phyloP scores from a whole-genome alignment of 805 yeast genomes.

The Ogataea chonburiensis region DNA sequence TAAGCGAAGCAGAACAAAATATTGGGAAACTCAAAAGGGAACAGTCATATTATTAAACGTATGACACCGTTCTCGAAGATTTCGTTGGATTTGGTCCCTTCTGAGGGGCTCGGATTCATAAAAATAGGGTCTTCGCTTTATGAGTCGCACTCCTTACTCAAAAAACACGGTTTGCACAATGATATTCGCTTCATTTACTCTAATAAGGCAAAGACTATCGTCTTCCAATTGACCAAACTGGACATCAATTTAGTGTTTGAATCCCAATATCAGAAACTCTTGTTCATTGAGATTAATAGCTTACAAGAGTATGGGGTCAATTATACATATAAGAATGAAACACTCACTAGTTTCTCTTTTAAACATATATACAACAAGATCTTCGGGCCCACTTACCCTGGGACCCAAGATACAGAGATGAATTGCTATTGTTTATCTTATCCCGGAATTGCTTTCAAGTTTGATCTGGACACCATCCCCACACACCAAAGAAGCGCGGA shows the following conservation, averaged over 20 bases:
- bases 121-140: slow-evolving; percentile 28
- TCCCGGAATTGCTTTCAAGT: slow-evolving; percentile 56
- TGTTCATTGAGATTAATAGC: slow-evolving; percentile 28
- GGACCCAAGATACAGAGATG: slow-evolving; percentile 32
- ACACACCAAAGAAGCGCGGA: slow-evolving; percentile 8
- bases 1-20: slow-evolving; percentile 1
- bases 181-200: slow-evolving; percentile 26
- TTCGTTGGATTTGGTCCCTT: slow-evolving; percentile 26
- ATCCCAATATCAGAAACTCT: slow-evolving; percentile 24
- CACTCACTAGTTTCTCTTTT: slow-evolving; percentile 30
- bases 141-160: slow-evolving; percentile 20
- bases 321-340: slow-evolving; percentile 25
- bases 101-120: slow-evolving; percentile 28
- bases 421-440: slow-evolving; percentile 47
- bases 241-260: slow-evolving; percentile 31
- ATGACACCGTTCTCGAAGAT: slow-evolving; percentile 7
- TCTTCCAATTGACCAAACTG: slow-evolving; percentile 23
- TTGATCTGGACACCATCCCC: slow-evolving; percentile 23
- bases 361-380: slow-evolving; percentile 51
- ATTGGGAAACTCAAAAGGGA: slow-evolving; percentile 5
- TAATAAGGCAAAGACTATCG: slow-evolving; percentile 16
- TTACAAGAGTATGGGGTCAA: slow-evolving; percentile 15
- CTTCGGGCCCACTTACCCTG: slow-evolving; percentile 66
- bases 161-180: slow-evolving; percentile 14
- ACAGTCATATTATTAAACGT: slow-evolving; percentile 3